Evolutionary conservation across 2,329 filamentous ascomycete genomes (phyloP), one percentile per base, ranked within the genome.

Genomic region (Fusarium sp.): DNA sequence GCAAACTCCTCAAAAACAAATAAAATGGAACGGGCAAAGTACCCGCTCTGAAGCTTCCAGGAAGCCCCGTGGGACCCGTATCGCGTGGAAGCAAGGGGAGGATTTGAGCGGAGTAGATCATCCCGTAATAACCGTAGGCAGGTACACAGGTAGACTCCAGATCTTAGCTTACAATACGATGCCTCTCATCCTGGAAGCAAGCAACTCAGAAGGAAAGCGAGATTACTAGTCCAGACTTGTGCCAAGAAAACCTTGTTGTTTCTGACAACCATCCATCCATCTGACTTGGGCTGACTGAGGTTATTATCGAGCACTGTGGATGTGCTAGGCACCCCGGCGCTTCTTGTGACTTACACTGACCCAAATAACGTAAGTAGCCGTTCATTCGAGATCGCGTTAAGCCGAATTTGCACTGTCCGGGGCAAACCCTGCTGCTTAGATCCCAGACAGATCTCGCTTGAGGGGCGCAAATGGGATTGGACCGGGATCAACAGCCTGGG

Each of bases 31-130:
- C 48, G 27, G 46, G 53, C 40, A 49, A 30, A 48, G 45, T 34
- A 41, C 52, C 47, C 54, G 48, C 25, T 41, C 41, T 25, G 34
- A 51, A 49, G 37, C 46, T 41, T 52, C 52, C 55, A 60, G 56
- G 45, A 54, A 47, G 32, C 57, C 57, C 48, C 56, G 61, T 61
- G 71, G 65, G 70, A 45, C 63, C 66, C 57, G 65, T 70, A 57
- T 61, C 59, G 49, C 57, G 51, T 63, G 52, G 57, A 76, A 69
- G 74, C 72, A 75, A 75, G 74, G 74, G 72, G 53, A 57, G 41
- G 32, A 56, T 18, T 58, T 54, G 40, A 64, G 71, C 67, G 71
- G 69, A 74, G 55, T 40, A 46, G 46, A 55, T 70, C 65, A 74
- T 74, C 53, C 64, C 64, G 49, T 60, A 46, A 53, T 51, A 49